Conservation (phyloP, 1,284 basidiomycete genomes). For the Rhodotorula mucilaginosa region DNA sequence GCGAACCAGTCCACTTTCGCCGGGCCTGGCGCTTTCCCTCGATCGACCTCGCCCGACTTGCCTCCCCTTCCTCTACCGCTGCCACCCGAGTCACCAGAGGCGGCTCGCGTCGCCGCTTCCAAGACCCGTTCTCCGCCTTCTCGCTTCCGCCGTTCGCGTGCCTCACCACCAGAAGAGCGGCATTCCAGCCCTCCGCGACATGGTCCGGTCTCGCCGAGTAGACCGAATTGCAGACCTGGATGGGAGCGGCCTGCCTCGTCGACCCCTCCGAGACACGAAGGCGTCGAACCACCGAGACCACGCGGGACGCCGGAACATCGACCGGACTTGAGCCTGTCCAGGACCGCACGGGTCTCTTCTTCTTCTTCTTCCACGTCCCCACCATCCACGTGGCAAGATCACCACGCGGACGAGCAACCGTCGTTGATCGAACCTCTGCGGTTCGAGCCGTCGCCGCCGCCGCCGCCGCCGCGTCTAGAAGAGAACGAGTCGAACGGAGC, state of each 20-base stretch:
- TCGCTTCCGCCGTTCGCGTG: neutral
- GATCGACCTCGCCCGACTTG: conserved; percentile 5
- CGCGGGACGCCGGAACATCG: neutral
- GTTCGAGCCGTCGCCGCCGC: neutral
- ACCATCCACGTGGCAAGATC: neutral
- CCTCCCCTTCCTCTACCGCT: conserved; percentile 20
- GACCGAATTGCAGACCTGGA: neutral
- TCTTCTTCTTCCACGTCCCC: neutral
- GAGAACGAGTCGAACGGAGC: neutral
- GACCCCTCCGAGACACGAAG: neutral
- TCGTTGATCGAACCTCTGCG: neutral
- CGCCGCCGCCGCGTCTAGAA: neutral
- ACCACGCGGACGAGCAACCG: neutral
- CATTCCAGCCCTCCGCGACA: neutral
- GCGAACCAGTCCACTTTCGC: neutral
- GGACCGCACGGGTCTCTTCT: neutral
- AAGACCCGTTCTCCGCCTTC: neutral
- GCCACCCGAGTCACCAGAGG: conserved; percentile 22
- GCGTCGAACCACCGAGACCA: neutral
- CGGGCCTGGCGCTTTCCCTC: neutral
- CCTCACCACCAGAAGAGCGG: neutral
- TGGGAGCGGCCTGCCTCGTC: conserved; percentile 4
- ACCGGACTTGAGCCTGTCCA: neutral
- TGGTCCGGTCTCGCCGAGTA: neutral
- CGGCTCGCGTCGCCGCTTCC: neutral